Conservation (phyloP, 1,139 yeast species). For the Protomyces macrosporus region DNA sequence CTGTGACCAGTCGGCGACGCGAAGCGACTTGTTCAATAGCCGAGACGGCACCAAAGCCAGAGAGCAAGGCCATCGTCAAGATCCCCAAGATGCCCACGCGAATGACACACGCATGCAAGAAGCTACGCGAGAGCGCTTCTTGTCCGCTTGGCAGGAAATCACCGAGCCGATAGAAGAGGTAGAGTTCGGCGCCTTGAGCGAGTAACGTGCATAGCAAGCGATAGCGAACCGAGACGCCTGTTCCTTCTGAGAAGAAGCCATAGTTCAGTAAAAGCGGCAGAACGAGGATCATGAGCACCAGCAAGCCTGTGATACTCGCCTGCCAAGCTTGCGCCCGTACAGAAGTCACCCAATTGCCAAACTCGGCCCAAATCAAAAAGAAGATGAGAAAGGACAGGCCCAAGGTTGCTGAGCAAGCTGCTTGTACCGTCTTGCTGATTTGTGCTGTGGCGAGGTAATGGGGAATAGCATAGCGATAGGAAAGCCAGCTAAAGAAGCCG, state of each 20-base stretch:
- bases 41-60: conserved; percentile 73
- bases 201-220: conserved; percentile 30
- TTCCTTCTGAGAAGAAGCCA: conserved; percentile 31
- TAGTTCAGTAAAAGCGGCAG: conserved; percentile 40
- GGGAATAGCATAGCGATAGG: conserved; percentile 10
- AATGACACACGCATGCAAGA: conserved; percentile 44
- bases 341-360: conserved; percentile 17
- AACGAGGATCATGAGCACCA: conserved; percentile 38
- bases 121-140: conserved; percentile 23
- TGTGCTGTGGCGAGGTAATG: conserved; percentile 1
- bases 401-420: conserved; percentile 2
- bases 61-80: conserved; percentile 61
- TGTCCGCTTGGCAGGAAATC: conserved; percentile 36
- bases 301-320: conserved; percentile 36
- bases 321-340: conserved; percentile 38
- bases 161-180: conserved; percentile 38
- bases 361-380: conserved; percentile 23
- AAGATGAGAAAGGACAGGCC: conserved; percentile 14
- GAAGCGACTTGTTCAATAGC: conserved; percentile 48
- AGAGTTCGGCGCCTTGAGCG: conserved; percentile 36
- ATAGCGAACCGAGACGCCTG: conserved; percentile 30
- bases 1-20: conserved; percentile 35
- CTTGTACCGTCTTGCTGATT: conserved; percentile 5
- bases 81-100: conserved; percentile 67
- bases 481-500: neutral